Base-by-base conservation (phyloP, 1,139 yeast species). In the Petasospora fabianii region DNA sequence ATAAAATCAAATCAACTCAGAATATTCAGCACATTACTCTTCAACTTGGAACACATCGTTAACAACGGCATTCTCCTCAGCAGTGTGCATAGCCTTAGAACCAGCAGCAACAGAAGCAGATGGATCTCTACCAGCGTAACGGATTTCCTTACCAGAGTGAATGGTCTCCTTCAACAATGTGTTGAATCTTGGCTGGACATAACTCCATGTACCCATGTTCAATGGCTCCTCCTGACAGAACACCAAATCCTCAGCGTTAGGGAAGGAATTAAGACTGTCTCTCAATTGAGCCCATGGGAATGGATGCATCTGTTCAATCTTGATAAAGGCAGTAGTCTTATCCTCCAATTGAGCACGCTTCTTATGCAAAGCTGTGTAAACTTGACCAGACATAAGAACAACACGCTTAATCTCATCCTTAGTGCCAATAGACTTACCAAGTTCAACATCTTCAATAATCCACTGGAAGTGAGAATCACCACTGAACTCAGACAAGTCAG, bases 191-290 rank as follows among this genome's bases (percentile, higher is more conserved):
- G 97, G 98, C 49, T 74, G 71, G 45, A 73, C 88, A 59, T 61
- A 87, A 27, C 83, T 62, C 84, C 84, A 90, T 38, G 86, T 71
- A 67, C 98, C 98, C 82, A 92, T 92, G 72, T 94, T 94, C 69
- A 92, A 77, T 55, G 98, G 98, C 73, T 94, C 99, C 72, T 94
- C 99, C 73, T 94, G 98, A 68, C 95, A 84, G 94, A 94, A 94
- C 34, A 88, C 95, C 55, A 94, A 70, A 62, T 94, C 98, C 65
- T 84, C 82, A 48, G 83, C 62, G 64, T 80, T 80, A 60, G 95
- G 87, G 73, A 84, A 94, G 40, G 78, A 64, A 67, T 86, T 73
- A 55, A 94, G 71, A 27, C 86, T 69, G 57, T 90, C 97, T 61
- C 88, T 84, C 58, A 94, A 70, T 70, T 86, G 96, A 45, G 94